phyloP scores from a whole-genome alignment of 2,329 filamentous ascomycete genomes.

The Penicillium fuscoglaucum region DNA sequence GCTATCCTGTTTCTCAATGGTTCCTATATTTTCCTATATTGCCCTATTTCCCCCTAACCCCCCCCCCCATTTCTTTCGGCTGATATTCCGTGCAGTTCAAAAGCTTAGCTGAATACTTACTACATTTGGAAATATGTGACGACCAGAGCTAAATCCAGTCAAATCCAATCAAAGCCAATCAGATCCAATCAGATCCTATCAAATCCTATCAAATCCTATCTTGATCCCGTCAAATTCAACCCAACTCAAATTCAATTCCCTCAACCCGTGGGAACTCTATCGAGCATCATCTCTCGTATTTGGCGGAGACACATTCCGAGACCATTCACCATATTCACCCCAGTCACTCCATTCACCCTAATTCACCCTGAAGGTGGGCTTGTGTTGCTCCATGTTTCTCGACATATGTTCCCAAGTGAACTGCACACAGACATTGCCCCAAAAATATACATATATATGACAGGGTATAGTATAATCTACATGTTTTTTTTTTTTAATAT shows the following conservation, averaged over 20 bases:
- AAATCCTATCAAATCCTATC: neutral
- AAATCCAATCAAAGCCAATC: no score
- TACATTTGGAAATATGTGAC: slow-evolving; percentile 5
- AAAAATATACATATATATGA: neutral
- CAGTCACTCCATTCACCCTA: neutral
- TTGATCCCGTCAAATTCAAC: no score
- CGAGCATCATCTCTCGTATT: neutral
- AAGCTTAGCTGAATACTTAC: slow-evolving; percentile 1
- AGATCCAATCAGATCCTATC: neutral
- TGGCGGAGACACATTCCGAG: slow-evolving; percentile 7
- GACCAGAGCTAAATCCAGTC: neutral
- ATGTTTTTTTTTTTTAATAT: neutral
- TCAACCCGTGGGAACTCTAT: slow-evolving; percentile 4
- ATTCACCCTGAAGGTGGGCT: neutral
- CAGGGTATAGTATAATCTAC: neutral
- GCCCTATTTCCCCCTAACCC: neutral
- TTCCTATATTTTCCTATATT: neutral
- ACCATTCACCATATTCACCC: neutral
- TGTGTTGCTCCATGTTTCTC: neutral
- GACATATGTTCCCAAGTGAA: neutral
- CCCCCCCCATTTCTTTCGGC: neutral
- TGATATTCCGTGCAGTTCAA: neutral
- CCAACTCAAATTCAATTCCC: neutral
- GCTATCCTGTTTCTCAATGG: neutral
- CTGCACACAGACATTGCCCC: neutral